Evolutionary conservation across 495 filamentous ascomycete species (phyloP), one percentile per base, ranked within the genome.

Genomic region (Penicillium bovifimosum): DNA sequence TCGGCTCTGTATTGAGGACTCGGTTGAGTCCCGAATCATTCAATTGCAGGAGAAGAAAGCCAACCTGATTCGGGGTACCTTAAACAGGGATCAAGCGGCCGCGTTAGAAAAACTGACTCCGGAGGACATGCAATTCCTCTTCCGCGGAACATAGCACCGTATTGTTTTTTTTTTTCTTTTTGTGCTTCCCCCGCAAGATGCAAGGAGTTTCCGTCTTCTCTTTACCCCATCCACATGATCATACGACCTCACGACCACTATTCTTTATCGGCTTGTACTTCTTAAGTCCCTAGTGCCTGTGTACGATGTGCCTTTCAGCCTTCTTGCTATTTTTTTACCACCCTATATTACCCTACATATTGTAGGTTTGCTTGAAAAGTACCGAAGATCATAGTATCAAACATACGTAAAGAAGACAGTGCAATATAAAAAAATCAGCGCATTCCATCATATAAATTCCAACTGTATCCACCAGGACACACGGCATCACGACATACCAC

Each of bases 31-130:
- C 42, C 83, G 93, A 14, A 97, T 97, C 77, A 87, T 97, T 9
- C 76, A 92, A 47, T 74, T 98, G 6, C 93, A 97, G 66, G 93
- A 97, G 74, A 98, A 96, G 78, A 98, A 98, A 71, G 86, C 89
- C 0, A 89, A 87, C 51, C 87, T 98, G 84, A 96, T 98, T 54
- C 86, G 90, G 53, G 90, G 89, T 34, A 98, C 92, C 1, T 90
- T 98, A 64, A 96, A 96, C 65, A 85, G 87, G 43, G 91, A 96
- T 65, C 82, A 91, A 55, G 77, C 79, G 2, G 69, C 74, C 18
- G 87, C 91, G 0, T 84, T 96, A 81, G 88, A 96, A 60, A 90
- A 90, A 47, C 74, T 97, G 32, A 91, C 83, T n/a, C 79, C 85
- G 0, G 87, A 89, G 61, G 93, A 98, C 62, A 86, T 98, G 78